Base-by-base conservation (phyloP, 2,329 filamentous ascomycete genomes). In the Sclerotinia nivalis region DNA sequence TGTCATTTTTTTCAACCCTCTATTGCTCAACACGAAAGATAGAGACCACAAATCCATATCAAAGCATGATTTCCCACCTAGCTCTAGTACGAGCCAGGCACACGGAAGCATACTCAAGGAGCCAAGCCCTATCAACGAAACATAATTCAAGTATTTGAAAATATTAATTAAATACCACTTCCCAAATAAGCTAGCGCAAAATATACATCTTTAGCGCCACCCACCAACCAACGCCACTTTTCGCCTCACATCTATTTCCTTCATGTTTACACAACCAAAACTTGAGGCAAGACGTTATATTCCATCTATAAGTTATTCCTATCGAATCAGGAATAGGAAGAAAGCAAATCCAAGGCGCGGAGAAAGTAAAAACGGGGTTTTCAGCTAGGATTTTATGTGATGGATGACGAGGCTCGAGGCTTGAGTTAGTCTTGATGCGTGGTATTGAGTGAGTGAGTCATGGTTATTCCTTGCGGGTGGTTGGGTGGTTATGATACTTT, bases 151-250 rank as follows among this genome's bases (percentile, higher is more conserved):
- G 18, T 61, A 28, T 34, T 31, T 28, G 18, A 22, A 61, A 31
- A 15, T 4, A 22, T 31, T 28, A 28, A 60, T 31, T 9, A 22
- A 20, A 31, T 31, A 45, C 28, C 40, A 47, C 20, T 61, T 22
- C 58, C 40, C 18, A 31, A 61, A 28, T 13, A 45, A 61, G 58
- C 58, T 61, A 61, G 40, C 37, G 58, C n/a, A 28, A 18, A 18
- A 28, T 18, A n/a, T 45, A 60, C 18, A 60, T 45, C 7, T 60
- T 45, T 60, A 60, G 58, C 58, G 43, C 18, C 25, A 61, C 40
- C 28, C 18, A 28, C 6, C 40, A 28, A 47, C 12, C 2, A 22
- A 61, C 40, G 58, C 58, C 40, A 47, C 58, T 47, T 31, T 47
- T 8, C 2, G 15, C 28, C 50, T 31, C 13, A 25, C 58, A n/a